Evolutionary conservation across 305 asterid genomes (phyloP).

Genomic region (Ilex paraguariensis): DNA sequence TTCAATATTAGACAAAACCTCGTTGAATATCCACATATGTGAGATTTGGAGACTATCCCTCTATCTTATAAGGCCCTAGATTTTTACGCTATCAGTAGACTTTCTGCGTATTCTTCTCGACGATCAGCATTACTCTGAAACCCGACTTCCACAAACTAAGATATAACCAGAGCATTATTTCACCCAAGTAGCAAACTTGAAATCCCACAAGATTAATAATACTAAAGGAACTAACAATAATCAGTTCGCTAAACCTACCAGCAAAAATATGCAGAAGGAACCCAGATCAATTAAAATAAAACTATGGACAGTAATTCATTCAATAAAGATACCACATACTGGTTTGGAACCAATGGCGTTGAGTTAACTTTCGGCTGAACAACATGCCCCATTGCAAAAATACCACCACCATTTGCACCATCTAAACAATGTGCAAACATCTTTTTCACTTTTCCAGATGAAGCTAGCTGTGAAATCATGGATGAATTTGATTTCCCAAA

Average conservation of each 20-base stretch:
- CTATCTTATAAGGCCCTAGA: too few relatives aligned
- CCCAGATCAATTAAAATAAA: constrained; percentile 10
- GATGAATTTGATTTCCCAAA: constrained; percentile 95
- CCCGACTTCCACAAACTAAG: too few relatives aligned
- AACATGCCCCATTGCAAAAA: constrained; percentile 98
- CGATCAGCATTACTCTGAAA: too few relatives aligned
- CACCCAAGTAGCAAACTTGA: too few relatives aligned
- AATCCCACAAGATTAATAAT: too few relatives aligned
- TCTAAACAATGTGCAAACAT: constrained; percentile 99
- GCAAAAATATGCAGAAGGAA: neutral
- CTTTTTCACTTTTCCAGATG: constrained; percentile 82
- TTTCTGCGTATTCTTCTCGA: too few relatives aligned
- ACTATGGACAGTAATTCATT: constrained; percentile 11
- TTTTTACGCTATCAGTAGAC: too few relatives aligned
- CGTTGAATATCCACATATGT: too few relatives aligned
- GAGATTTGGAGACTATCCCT: too few relatives aligned
- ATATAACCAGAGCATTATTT: too few relatives aligned
- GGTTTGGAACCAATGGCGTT: constrained; percentile 74
- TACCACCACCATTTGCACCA: constrained; percentile 98
- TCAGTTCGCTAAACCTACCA: neutral
- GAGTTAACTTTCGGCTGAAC: constrained; percentile 95
- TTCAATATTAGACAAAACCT: too few relatives aligned
- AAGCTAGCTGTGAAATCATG: constrained; percentile 93
- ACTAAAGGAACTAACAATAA: too few relatives aligned
- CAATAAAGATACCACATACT: constrained; percentile 52